Base-by-base conservation (phyloP, 2,329 filamentous ascomycete genomes). In the Alternaria sp. region DNA sequence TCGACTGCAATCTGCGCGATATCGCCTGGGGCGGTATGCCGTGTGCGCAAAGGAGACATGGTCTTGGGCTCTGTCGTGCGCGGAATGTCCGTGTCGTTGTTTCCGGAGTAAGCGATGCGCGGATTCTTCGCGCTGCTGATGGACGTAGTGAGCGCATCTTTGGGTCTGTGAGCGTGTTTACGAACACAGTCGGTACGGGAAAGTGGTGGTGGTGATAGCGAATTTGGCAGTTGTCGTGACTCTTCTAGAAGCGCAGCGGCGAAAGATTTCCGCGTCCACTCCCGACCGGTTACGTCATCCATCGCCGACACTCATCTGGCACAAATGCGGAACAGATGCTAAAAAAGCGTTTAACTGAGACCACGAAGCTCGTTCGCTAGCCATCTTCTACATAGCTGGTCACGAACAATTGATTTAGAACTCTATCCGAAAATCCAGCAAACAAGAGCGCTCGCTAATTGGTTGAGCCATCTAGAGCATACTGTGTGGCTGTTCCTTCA, bases 21-120 rank as follows among this genome's bases (percentile, higher is more conserved):
- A 57, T 22, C 53, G 30, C 14, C 43, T 52, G 63, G 28, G 61
- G 50, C 18, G 63, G 44, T 55, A 59, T 59, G 20, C 59, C 57
- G 48, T 70, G 60, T 11, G 67, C 54, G 66, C 69, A 76, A 54
- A 73, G 59, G 25, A 75, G 46, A 43, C 72, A 77, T 65, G 70
- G 62, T 51, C 67, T 52, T 48, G 64, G 49, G 38, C 52, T 62
- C 62, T 54, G 68, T 61, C 62, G 67, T 30, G 63, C 58, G 46
- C 63, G 68, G 27, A 68, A 57, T 2, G 66, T 59, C 22, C 64
- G 60, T 16, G 45, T 27, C 25, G 67, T 54, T 2, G 61, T 9
- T 56, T 70, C 64, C 46, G 67, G 66, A 5, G 56, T 49, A 36
- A 74, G 38, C 18, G 67, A 54, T 50, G 70, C 53, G 60, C 73